Conservation (phyloP, 2,329 filamentous ascomycete genomes). For the Penicillium oxalicum region DNA sequence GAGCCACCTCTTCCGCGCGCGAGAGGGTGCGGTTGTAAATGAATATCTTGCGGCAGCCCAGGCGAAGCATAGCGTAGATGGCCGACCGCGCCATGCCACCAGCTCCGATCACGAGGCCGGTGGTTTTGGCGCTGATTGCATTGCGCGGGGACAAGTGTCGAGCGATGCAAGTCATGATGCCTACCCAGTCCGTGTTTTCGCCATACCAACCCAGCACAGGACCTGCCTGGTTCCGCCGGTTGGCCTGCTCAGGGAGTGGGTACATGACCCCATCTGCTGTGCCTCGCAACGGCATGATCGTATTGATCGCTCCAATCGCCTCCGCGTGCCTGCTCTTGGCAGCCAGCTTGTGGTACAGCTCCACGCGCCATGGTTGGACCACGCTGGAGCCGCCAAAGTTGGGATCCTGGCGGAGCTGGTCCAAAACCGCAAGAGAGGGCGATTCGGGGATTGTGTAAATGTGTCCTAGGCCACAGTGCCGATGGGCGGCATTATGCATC, state of each 20-base stretch:
- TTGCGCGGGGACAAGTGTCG: conserved; percentile 45
- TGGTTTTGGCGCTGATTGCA: conserved; percentile 48
- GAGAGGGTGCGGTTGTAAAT: conserved; percentile 64
- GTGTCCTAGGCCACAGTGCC: conserved; percentile 37
- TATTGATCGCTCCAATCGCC: conserved; percentile 43
- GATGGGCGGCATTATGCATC: conserved; percentile 41
- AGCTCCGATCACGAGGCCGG: conserved; percentile 52
- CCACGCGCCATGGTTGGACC: conserved; percentile 41
- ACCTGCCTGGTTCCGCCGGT: conserved; percentile 39
- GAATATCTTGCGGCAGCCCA: conserved; percentile 70
- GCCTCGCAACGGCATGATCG: conserved; percentile 39
- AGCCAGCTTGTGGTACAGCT: conserved; percentile 33
- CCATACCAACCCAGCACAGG: conserved; percentile 40
- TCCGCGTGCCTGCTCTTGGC: conserved; percentile 40
- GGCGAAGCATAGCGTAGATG: conserved; percentile 70
- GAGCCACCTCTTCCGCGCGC: conserved; percentile 62
- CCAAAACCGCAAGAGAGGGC: conserved; percentile 33
- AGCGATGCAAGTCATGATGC: conserved; percentile 38
- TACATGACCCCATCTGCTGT: conserved; percentile 32
- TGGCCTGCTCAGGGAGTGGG: conserved; percentile 36
- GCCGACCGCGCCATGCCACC: conserved; percentile 73
- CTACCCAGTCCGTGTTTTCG: conserved; percentile 42
- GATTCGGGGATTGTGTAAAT: conserved; percentile 36
- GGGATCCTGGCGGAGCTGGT: conserved; percentile 33
- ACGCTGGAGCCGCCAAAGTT: conserved; percentile 40